phyloP scores from a whole-genome alignment of 2,329 filamentous ascomycete genomes.

The Magnaporthiopsis incrustans region DNA sequence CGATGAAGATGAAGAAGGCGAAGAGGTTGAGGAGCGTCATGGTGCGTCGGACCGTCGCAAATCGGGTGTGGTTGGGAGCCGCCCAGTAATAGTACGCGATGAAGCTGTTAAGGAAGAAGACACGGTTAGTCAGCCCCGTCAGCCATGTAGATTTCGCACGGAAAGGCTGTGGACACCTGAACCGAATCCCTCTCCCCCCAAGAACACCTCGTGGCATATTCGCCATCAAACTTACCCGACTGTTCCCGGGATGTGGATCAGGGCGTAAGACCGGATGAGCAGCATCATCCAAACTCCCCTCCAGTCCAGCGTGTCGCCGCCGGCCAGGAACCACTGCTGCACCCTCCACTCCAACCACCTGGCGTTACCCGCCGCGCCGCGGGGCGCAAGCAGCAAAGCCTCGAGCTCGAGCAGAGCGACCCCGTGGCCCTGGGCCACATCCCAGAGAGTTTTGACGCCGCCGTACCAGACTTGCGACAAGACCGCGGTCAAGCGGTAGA shows the following conservation, averaged over 20 bases:
- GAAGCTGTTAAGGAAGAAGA: constrained; percentile 32
- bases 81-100: constrained; percentile 57
- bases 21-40: constrained; percentile 52
- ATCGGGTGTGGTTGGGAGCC: constrained; percentile 31
- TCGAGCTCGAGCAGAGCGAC: constrained; percentile 35
- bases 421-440: constrained; percentile 35
- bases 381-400: constrained; percentile 18
- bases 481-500: constrained; percentile 52
- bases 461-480: constrained; percentile 43
- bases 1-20: constrained; percentile 53
- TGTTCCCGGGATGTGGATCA: constrained; percentile 43
- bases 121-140: neutral
- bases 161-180: too few species aligned
- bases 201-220: neutral
- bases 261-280: constrained; percentile 39
- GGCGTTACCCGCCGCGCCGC: constrained; percentile 18
- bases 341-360: constrained; percentile 34
- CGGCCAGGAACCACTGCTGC: constrained; percentile 34
- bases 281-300: constrained; percentile 29
- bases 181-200: neutral
- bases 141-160: too few species aligned
- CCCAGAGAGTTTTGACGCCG: constrained; percentile 34
- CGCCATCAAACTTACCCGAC: constrained; percentile 26
- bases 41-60: constrained; percentile 28
- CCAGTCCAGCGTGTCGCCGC: constrained; percentile 27